Base-by-base conservation (phyloP, 805 yeast genomes). In the Kluyveromyces lactis region DNA sequence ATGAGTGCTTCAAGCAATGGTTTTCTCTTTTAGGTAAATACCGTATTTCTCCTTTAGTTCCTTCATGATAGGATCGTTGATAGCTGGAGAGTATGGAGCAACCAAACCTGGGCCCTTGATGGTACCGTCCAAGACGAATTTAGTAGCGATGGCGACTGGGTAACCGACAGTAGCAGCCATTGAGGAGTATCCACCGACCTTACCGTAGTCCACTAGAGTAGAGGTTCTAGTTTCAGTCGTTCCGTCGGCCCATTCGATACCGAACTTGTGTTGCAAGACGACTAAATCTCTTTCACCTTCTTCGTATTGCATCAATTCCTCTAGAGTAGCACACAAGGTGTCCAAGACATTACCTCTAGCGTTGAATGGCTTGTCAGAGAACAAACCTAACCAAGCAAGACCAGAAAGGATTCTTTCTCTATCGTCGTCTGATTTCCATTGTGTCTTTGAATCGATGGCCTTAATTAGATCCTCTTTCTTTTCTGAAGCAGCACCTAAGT, bases 121-220 rank as follows among this genome's bases (percentile, higher is more conserved):
- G 42, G 80, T 76, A 50, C 96, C 96, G 51, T 83, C 77, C 55
- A 92, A 73, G 47, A 92, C 83, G 66, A 84, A 81, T 68, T 78
- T 77, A 43, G 83, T 73, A 23, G 97, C 98, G 62, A 92, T 95
- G 40, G 96, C 96, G 69, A 95, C 90, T 51, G 98, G 98, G 48
- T 87, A 90, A 71, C 98, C 98, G 41, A 92, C 98, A 49, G 86
- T 77, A 63, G 90, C 89, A 51, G 98, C 98, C 98, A 92, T 92
- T 26, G 97, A 89, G 30, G 95, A 82, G 79, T 90, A 92, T 40
- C 92, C 90, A 45, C 89, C 86, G 40, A 72, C 71, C 46, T 75
- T 69, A 70, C 98, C 98, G 66, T 85, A 86, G 66, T 87, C 95
- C 27, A 89, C 90, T 60, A 92, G 72, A 44, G 98, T 92, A 16